phyloP scores from a whole-genome alignment of 129 eudicot species.

The Flaveria bidentis region DNA sequence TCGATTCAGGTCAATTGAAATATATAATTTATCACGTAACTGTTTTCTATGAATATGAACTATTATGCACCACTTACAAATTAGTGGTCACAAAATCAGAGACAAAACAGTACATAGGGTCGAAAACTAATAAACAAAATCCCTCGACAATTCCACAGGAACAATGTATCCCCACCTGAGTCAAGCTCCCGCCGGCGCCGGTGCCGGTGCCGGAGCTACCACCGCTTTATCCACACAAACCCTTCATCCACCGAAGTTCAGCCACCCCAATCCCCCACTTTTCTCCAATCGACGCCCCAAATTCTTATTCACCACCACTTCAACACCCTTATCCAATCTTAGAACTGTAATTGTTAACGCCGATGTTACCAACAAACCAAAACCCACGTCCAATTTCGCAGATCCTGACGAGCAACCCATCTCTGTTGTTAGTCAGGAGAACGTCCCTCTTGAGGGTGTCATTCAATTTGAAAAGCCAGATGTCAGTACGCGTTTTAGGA shows the following conservation, averaged over 20 bases:
- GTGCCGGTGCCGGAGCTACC: slow-evolving; percentile 17
- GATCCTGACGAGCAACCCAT: slow-evolving; percentile 35
- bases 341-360: slow-evolving; percentile 47
- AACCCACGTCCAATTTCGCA: slow-evolving; percentile 35
- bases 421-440: slow-evolving; percentile 55
- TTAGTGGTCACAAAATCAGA: no score
- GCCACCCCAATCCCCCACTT: slow-evolving; percentile 56
- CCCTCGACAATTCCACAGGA: background rate
- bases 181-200: background rate
- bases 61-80: no score
- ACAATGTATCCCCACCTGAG: background rate
- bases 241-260: slow-evolving; percentile 49
- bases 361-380: slow-evolving; percentile 36
- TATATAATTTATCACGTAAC: no score
- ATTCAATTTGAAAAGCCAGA: slow-evolving; percentile 81
- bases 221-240: slow-evolving; percentile 47
- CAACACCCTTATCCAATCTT: background rate
- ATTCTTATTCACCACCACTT: slow-evolving; percentile 29
- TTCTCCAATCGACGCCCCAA: slow-evolving; percentile 59
- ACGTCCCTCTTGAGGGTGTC: slow-evolving; percentile 89
- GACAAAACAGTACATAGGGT: background rate
- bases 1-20: no score
- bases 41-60: no score
- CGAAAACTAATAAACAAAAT: background rate
- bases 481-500: slow-evolving; percentile 45